Evolutionary conservation across 2,329 filamentous ascomycete species (phyloP).

Genomic region (Tetracladium maxilliforme): DNA sequence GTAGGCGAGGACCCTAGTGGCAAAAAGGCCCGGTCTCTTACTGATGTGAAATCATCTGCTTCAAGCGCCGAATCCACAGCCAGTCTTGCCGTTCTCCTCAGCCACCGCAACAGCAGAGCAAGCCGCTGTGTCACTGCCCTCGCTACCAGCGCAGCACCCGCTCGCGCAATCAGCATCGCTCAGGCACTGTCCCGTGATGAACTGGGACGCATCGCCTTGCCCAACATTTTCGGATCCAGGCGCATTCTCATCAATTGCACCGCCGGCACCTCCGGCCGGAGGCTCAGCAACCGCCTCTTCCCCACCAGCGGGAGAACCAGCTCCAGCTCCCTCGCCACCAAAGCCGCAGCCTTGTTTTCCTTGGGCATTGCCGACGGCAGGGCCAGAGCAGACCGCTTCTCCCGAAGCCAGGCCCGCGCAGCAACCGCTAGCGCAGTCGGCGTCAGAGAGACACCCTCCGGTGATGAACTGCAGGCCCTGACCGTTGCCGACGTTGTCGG

Average conservation of each 20-base stretch:
- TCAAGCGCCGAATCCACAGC: conserved; percentile 18
- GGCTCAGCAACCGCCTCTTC: no score
- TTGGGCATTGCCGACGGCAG: no score
- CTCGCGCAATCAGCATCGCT: conserved; percentile 16
- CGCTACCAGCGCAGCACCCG: conserved; percentile 18
- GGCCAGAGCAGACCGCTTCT: no score
- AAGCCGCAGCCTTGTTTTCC: no score
- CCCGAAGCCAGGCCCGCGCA: conserved; percentile 9
- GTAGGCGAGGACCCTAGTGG: no score
- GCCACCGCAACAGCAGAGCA: conserved; percentile 17
- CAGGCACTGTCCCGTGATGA: conserved; percentile 18
- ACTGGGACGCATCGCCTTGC: conserved; percentile 15
- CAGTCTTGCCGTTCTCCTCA: conserved; percentile 16
- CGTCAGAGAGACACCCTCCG: conserved; percentile 8
- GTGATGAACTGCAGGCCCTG: conserved; percentile 8
- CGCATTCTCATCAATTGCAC: no score
- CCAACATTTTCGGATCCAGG: conserved; percentile 14
- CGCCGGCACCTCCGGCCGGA: no score
- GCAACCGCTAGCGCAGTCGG: conserved; percentile 8
- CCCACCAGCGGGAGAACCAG: no score
- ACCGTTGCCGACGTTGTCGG: conserved; percentile 9
- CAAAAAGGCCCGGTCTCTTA: no score
- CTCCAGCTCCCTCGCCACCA: no score
- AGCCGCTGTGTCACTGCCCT: conserved; percentile 15
- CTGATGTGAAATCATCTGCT: no score